Base-by-base conservation (phyloP, 345 rosid species). In the Brassica rapa region DNA sequence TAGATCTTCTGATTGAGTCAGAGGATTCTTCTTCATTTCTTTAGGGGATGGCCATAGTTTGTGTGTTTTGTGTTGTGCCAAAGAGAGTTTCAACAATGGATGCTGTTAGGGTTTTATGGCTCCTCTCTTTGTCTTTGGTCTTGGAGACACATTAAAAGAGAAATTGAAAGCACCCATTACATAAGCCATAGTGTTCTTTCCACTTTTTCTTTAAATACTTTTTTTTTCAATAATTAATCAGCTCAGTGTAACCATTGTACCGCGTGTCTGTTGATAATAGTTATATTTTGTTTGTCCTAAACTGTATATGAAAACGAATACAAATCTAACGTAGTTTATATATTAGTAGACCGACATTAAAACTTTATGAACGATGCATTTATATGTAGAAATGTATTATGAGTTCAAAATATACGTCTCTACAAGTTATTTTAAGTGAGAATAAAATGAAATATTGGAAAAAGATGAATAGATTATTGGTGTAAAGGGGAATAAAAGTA, bases 81-180 rank as follows among this genome's bases (percentile, higher is more conserved):
- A 80, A 80, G 83, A 66, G 83, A 66, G 73, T 80, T 80, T 75
- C 27, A 75, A 71, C 68, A 64, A 63, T 64, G 80, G 80, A 65
- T 10, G 80, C 1, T 65, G 16, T 59, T 70, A 70, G 72, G 62
- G 77, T 80, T 75, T 75, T 65, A 80, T 80, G 72, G 73, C 9
- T 71, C 43, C 69, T 80, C 68, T 75, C 76, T 70, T 64, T 75
- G 83, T 75, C 77, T 80, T 71, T 80, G 76, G 80, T 80, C 77
- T 32, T 80, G 77, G 80, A 75, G 80, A 80, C 83, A 75, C 23
- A 59, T 75, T 64, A 65, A 75, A 66, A 21, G 73, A 57, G 63
- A 64, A 10, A 14, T 32, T 75, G 83, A 74, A 75, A 65, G 32
- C 69, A 57, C 15, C 30, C 75, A 69, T 53, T 75, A 62, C 80